phyloP scores from a whole-genome alignment of 2,329 filamentous ascomycete genomes.

The Calonectria naviculata region DNA sequence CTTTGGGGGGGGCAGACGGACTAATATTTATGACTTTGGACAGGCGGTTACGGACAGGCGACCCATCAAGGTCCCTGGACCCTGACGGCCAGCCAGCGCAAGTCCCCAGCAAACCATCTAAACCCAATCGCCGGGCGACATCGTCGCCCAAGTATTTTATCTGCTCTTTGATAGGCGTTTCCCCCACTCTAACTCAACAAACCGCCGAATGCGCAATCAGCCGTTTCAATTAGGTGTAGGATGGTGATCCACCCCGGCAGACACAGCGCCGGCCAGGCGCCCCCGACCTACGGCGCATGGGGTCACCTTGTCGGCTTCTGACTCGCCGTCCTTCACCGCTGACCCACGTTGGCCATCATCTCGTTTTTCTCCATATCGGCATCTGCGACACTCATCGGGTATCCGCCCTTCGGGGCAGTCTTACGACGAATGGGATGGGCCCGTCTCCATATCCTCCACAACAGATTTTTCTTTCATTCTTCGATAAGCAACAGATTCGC shows the following conservation, averaged over 20 bases:
- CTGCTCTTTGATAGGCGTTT: constrained; percentile 18
- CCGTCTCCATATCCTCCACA: constrained; percentile 12
- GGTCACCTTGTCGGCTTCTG: constrained; percentile 26
- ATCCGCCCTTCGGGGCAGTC: constrained; percentile 15
- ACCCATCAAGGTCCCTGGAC: constrained; percentile 41
- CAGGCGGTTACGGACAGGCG: constrained; percentile 13
- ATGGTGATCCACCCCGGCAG: constrained; percentile 29
- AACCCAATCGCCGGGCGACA: constrained; percentile 18
- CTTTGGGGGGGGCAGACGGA: neutral
- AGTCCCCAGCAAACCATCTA: constrained; percentile 31
- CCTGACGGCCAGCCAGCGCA: constrained; percentile 27
- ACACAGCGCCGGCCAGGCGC: constrained; percentile 22
- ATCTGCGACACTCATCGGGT: constrained; percentile 19
- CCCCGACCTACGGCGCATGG: constrained; percentile 27
- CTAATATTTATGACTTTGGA: constrained; percentile 34
- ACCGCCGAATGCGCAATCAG: constrained; percentile 25
- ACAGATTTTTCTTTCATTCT: neutral
- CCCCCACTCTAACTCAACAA: constrained; percentile 20
- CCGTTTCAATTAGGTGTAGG: constrained; percentile 32
- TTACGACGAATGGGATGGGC: constrained; percentile 26
- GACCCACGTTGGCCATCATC: constrained; percentile 28
- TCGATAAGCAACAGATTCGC: neutral
- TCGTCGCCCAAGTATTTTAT: constrained; percentile 19
- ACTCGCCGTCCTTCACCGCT: constrained; percentile 30
- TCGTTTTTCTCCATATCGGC: constrained; percentile 19